phyloP scores from a whole-genome alignment of 768 basidiomycete species.

The Boletellus emodensis region DNA sequence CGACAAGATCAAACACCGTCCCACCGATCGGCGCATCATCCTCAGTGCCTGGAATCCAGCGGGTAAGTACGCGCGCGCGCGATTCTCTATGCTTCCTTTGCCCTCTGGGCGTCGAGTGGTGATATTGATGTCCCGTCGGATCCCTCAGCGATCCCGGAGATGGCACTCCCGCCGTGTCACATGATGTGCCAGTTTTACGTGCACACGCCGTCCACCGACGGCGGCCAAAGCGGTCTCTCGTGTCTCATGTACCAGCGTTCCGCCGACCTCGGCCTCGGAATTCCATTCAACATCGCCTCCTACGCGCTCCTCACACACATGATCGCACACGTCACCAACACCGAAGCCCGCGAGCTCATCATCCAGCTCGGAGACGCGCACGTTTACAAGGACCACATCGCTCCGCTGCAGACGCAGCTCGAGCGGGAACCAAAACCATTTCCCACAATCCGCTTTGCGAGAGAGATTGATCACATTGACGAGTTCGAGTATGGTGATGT shows the following conservation, averaged over 20 bases:
- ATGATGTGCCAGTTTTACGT: conserved; percentile 99
- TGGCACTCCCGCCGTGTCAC: conserved; percentile 98
- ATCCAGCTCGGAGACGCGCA: conserved; percentile 98
- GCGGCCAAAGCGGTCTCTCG: conserved; percentile 68
- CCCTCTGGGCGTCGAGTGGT: background rate
- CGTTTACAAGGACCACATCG: conserved; percentile 89
- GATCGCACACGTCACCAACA: conserved; percentile 89
- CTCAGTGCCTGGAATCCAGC: conserved; percentile 98
- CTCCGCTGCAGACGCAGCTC: conserved; percentile 80
- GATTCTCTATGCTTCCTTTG: too few relatives aligned
- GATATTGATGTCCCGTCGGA: too few relatives aligned
- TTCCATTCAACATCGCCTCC: conserved; percentile 99
- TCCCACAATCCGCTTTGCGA: conserved; percentile 72
- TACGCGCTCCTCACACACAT: conserved; percentile 97
- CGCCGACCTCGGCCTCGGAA: conserved; percentile 93
- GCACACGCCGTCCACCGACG: conserved; percentile 60
- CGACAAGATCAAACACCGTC: conserved; percentile 86
- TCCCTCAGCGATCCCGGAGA: conserved; percentile 73
- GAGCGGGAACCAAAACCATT: conserved; percentile 74
- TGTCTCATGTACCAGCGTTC: conserved; percentile 98
- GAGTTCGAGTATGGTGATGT: conserved; percentile 79
- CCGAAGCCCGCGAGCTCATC: conserved; percentile 83
- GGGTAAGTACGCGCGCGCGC: conserved; percentile 53
- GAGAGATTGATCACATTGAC: conserved; percentile 70
- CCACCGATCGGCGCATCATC: conserved; percentile 91